A percentile compares a stretch with the other conserved stretches of the same genome.
Conservation (phyloP, 306 rosid species). For the Sphenostylis stenocarpa region DNA sequence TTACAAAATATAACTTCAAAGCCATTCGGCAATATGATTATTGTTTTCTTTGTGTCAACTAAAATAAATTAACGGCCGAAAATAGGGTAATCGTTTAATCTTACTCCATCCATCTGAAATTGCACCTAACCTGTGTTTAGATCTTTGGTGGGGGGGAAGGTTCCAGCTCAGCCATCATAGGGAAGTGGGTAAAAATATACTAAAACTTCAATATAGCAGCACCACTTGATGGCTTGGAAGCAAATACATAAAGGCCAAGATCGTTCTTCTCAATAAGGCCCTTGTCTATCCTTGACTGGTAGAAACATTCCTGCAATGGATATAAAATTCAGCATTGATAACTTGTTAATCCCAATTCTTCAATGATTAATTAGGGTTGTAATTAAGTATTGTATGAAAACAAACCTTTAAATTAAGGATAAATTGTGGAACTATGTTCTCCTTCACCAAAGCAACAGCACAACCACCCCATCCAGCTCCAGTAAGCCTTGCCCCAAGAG, state of each 20-base stretch:
- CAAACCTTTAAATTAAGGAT: slow-evolving; percentile 87
- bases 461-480: slow-evolving; percentile 99
- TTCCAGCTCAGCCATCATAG: too few relatives aligned
- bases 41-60: not conserved
- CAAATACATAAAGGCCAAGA: slow-evolving; percentile 78
- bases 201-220: slow-evolving; percentile 89
- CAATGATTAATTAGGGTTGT: not conserved
- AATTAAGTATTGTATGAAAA: not conserved
- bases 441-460: slow-evolving; percentile 91
- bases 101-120: slow-evolving; percentile 1
- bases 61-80: not conserved
- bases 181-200: not conserved
- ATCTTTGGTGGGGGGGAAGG: not conserved
- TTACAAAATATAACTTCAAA: not conserved
- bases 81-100: too few relatives aligned
- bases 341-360: not conserved
- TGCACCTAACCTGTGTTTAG: not conserved
- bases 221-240: slow-evolving; percentile 98
- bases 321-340: slow-evolving; percentile 22
- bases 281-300: slow-evolving; percentile 66
- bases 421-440: slow-evolving; percentile 80
- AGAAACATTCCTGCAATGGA: slow-evolving; percentile 67
- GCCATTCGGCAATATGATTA: not conserved
- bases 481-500: slow-evolving; percentile 94
- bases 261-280: slow-evolving; percentile 66